Percentiles rank a stretch among this genome's conserved stretches.
Conservation (phyloP, 768 basidiomycete species). For the Boletales sp. region DNA sequence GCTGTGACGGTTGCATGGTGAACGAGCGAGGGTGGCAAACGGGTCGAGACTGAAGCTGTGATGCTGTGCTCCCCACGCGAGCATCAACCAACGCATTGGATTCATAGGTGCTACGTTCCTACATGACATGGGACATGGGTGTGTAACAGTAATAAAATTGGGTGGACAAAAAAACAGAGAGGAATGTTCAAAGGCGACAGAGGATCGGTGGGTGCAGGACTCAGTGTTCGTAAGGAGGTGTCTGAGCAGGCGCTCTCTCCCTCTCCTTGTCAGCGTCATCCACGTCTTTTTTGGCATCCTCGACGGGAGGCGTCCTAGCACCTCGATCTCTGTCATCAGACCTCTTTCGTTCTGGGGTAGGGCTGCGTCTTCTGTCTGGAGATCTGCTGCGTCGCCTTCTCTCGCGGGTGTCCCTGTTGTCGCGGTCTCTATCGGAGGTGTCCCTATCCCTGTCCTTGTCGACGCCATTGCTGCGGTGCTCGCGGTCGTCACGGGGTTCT, state of each 20-base stretch:
- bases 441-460: slow-evolving; percentile 32
- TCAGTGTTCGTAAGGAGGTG: slow-evolving; percentile 59
- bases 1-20: slow-evolving; percentile 16
- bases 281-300: slow-evolving; percentile 38
- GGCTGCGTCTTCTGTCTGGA: slow-evolving; percentile 45
- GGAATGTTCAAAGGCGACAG: slow-evolving; percentile 4
- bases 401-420: slow-evolving; percentile 41
- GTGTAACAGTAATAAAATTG: not conserved
- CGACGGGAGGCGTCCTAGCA: slow-evolving; percentile 49
- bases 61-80: not conserved
- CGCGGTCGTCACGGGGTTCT: slow-evolving; percentile 38
- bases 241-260: slow-evolving; percentile 36
- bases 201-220: not conserved
- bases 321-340: slow-evolving; percentile 45
- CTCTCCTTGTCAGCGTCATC: slow-evolving; percentile 53
- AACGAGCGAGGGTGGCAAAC: too few species aligned
- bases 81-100: slow-evolving; percentile 6
- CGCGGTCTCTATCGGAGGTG: slow-evolving; percentile 28
- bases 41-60: too few species aligned
- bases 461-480: slow-evolving; percentile 34
- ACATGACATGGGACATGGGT: slow-evolving; percentile 2
- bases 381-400: slow-evolving; percentile 49
- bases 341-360: slow-evolving; percentile 40
- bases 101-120: slow-evolving; percentile 21
- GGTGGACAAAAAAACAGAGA: not conserved